phyloP scores from a whole-genome alignment of 2,329 filamentous ascomycete species.

The Fusarium caatingaense region DNA sequence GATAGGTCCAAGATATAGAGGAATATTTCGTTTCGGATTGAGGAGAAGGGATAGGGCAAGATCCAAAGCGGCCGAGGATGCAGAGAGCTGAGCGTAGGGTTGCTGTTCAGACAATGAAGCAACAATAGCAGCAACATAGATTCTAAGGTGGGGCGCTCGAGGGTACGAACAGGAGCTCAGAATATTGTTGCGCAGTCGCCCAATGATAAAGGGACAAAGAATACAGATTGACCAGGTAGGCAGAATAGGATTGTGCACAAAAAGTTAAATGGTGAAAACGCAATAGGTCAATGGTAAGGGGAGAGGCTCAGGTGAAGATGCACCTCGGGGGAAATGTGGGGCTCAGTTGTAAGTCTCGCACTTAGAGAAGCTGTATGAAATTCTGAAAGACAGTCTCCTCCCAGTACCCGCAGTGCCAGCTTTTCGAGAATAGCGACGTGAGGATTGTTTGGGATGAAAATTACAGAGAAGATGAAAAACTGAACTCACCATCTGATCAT shows the following conservation, averaged over 20 bases:
- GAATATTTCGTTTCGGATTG: constrained; percentile 64
- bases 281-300: constrained; percentile 15
- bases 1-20: constrained; percentile 66
- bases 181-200: constrained; percentile 1
- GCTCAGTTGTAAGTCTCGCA: constrained; percentile 20
- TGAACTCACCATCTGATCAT: constrained; percentile 65
- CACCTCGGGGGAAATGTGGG: constrained; percentile 41
- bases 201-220: constrained; percentile 2
- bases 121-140: constrained; percentile 33
- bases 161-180: constrained; percentile 21
- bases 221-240: not conserved
- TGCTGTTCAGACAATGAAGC: constrained; percentile 50
- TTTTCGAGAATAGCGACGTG: not conserved
- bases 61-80: constrained; percentile 84
- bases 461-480: constrained; percentile 14
- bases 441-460: not conserved
- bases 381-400: constrained; percentile 18
- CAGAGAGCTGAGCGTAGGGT: constrained; percentile 71
- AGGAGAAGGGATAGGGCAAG: constrained; percentile 77
- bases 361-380: constrained; percentile 18
- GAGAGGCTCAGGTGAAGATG: constrained; percentile 31
- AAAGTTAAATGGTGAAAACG: constrained; percentile 15
- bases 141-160: constrained; percentile 4
- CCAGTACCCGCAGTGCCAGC: not conserved
- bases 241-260: constrained; percentile 14